These are phyloP conservation scores for Ormosia emarginata DNA, from an alignment of 306 rosid species.

Conservation along the genomic window DNA sequence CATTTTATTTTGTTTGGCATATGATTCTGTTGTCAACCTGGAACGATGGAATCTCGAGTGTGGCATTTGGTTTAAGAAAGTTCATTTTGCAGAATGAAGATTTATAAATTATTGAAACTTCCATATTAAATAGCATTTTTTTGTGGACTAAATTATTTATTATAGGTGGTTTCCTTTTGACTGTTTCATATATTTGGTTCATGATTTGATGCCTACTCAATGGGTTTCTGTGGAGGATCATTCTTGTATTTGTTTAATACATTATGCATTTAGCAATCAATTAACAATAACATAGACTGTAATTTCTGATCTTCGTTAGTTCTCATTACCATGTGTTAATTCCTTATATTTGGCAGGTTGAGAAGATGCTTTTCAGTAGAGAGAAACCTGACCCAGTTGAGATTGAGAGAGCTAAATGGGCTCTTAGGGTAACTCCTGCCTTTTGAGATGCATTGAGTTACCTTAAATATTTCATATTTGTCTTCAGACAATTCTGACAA, in stretches of 20 bases:
- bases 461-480: background rate
- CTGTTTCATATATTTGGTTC: background rate
- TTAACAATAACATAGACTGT: background rate
- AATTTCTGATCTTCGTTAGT: background rate
- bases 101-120: background rate
- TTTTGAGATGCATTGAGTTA: slow-evolving; percentile 11
- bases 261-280: background rate
- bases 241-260: background rate
- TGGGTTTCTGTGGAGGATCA: background rate
- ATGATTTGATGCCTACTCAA: background rate
- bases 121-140: background rate
- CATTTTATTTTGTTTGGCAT: background rate
- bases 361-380: slow-evolving; percentile 24
- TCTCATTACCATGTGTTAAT: background rate
- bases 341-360: slow-evolving; percentile 24
- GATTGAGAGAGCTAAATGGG: slow-evolving; percentile 28
- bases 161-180: background rate
- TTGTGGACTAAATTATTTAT: background rate
- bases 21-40: background rate
- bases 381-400: slow-evolving; percentile 30
- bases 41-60: background rate
- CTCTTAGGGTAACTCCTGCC: slow-evolving; percentile 23
- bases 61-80: background rate
- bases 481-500: slow-evolving; percentile 1
- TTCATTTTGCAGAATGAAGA: background rate